Conservation (phyloP, 371 early-diverging fungal species). For the Basidiobolus meristosporus region DNA sequence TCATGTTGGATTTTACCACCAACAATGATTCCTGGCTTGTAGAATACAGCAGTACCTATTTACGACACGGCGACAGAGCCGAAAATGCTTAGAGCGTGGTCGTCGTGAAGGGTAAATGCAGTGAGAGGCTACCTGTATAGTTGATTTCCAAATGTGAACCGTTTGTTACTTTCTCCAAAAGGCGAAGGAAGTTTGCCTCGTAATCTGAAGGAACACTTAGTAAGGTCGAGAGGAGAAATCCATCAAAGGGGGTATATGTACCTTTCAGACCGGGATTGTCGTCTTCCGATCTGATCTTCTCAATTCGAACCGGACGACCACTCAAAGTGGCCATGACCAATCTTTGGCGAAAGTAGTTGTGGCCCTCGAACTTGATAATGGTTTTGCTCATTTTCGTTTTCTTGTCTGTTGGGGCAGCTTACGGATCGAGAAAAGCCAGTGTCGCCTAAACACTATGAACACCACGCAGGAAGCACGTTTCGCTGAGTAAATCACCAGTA, state of each 20-base stretch:
- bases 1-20: constrained; percentile 79
- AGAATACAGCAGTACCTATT: constrained; percentile 67
- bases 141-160: constrained; percentile 80
- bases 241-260: constrained; percentile 6
- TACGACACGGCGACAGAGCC: too few relatives aligned
- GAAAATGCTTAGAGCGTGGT: not conserved
- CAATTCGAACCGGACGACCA: constrained; percentile 67
- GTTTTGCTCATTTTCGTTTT: not conserved
- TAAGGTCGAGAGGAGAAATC: not conserved
- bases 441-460: too few relatives aligned
- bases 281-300: constrained; percentile 72
- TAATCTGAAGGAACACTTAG: constrained; percentile 30
- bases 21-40: constrained; percentile 74
- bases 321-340: constrained; percentile 82
- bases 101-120: not conserved
- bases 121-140: constrained; percentile 52
- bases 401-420: too few relatives aligned
- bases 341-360: constrained; percentile 68
- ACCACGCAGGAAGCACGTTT: too few relatives aligned
- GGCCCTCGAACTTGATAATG: constrained; percentile 44
- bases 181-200: constrained; percentile 68
- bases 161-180: constrained; percentile 84
- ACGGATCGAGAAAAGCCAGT: too few relatives aligned
- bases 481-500: too few relatives aligned
- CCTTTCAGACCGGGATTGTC: constrained; percentile 74